Conservation (phyloP, 108 stramenopile species). For the Pinguiococcus pyrenoidosus region DNA sequence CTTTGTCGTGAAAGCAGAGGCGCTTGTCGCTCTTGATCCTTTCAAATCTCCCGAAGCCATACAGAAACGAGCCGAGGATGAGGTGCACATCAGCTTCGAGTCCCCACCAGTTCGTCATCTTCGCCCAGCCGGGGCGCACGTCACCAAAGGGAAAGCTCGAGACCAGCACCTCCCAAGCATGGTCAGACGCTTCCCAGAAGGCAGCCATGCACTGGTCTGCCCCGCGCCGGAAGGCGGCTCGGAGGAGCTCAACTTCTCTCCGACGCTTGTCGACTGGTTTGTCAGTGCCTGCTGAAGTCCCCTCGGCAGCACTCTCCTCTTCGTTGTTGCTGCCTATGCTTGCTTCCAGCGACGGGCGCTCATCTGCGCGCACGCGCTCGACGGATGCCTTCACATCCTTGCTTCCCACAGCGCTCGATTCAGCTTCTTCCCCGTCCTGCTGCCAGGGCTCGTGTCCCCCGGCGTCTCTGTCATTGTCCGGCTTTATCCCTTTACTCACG, state of each 20-base stretch:
- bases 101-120: slow-evolving; percentile 32
- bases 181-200: slow-evolving; percentile 3
- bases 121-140: slow-evolving; percentile 22
- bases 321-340: too few species aligned
- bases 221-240: too few species aligned
- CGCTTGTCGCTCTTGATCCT: slow-evolving; percentile 13
- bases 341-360: too few species aligned
- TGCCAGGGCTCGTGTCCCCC: background rate
- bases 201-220: slow-evolving; percentile 8
- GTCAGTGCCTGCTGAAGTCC: background rate
- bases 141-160: slow-evolving; percentile 20
- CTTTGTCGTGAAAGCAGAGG: slow-evolving; percentile 10
- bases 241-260: background rate
- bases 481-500: slow-evolving; percentile 16
- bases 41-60: slow-evolving; percentile 28
- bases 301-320: too few species aligned
- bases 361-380: too few species aligned
- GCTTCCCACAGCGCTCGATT: too few species aligned
- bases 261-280: background rate
- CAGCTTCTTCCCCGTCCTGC: too few species aligned
- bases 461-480: background rate
- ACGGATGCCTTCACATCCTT: too few species aligned
- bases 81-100: slow-evolving; percentile 29
- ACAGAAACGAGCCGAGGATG: slow-evolving; percentile 22
- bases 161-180: slow-evolving; percentile 13